A percentile compares a stretch with the other conserved stretches of the same genome.
phyloP scores from a whole-genome alignment of 1,284 basidiomycete genomes.

The Austroboletus niveus region DNA sequence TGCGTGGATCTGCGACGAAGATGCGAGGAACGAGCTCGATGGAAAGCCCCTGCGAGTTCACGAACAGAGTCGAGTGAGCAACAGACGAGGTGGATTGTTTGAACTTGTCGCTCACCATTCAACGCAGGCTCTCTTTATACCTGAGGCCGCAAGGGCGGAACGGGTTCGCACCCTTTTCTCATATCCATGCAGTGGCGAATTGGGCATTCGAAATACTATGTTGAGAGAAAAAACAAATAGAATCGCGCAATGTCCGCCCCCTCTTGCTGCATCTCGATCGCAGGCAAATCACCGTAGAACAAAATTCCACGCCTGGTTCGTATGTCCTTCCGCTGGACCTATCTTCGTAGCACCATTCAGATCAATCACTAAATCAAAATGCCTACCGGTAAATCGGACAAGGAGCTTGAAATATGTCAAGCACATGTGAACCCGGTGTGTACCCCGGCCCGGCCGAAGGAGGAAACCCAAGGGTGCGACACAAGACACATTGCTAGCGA shows the following conservation, averaged over 20 bases:
- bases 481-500: neutral
- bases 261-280: constrained; percentile 1
- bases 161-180: neutral
- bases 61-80: constrained; percentile 2
- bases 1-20: constrained; percentile 42
- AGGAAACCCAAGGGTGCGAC: neutral
- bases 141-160: no score
- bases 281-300: neutral
- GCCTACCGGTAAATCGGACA: constrained; percentile 4
- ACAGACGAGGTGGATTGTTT: constrained; percentile 2
- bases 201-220: constrained; percentile 3
- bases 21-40: constrained; percentile 35
- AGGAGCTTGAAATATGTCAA: constrained; percentile 5
- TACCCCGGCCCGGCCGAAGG: neutral
- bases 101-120: constrained; percentile 15
- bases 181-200: constrained; percentile 3
- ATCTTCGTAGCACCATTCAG: constrained; percentile 1
- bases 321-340: constrained; percentile 2
- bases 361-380: constrained; percentile 13
- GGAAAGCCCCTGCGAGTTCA: constrained; percentile 12
- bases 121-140: constrained; percentile 17
- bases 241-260: neutral
- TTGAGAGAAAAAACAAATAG: constrained; percentile 10
- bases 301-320: constrained; percentile 15
- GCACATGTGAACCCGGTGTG: constrained; percentile 4